Percentiles rank a stretch among this genome's conserved stretches.
These are phyloP conservation scores for Lasiosphaeris hirsuta DNA, from an alignment of 495 filamentous ascomycete genomes.

Conservation along the genomic window DNA sequence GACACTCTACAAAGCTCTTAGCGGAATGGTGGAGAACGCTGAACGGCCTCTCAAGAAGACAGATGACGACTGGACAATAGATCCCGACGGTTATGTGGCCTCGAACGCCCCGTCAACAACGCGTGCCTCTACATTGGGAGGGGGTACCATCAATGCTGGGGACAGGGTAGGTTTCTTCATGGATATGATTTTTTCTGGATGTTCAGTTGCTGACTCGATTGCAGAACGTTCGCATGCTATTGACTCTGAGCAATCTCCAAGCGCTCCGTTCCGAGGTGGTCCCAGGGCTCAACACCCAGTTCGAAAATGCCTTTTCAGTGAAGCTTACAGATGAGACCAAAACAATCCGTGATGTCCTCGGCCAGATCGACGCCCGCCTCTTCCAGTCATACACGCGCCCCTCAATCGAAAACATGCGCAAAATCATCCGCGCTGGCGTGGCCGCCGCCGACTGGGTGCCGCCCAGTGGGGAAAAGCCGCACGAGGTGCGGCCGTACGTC, in stretches of 20 bases:
- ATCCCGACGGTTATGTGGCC: slow-evolving; percentile 40
- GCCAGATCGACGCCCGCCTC: slow-evolving; percentile 81
- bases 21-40: slow-evolving; percentile 94
- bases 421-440: slow-evolving; percentile 69
- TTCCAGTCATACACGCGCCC: slow-evolving; percentile 89
- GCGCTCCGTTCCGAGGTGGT: slow-evolving; percentile 71
- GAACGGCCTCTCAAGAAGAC: slow-evolving; percentile 62
- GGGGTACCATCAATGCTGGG: slow-evolving; percentile 60
- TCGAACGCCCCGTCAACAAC: slow-evolving; percentile 19
- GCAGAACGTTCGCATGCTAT: slow-evolving; percentile 84
- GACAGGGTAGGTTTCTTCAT: slow-evolving; percentile 58
- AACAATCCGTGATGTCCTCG: slow-evolving; percentile 82
- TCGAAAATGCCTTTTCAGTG: slow-evolving; percentile 85
- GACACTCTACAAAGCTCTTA: slow-evolving; percentile 85
- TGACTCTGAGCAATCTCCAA: slow-evolving; percentile 88
- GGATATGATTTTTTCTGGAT: not conserved
- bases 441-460: slow-evolving; percentile 68
- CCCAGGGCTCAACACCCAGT: slow-evolving; percentile 76
- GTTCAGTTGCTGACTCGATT: slow-evolving; percentile 16
- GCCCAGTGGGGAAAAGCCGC: slow-evolving; percentile 54
- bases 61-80: slow-evolving; percentile 55
- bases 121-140: slow-evolving; percentile 31
- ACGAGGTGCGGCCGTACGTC: slow-evolving; percentile 78
- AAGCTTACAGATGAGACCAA: slow-evolving; percentile 88
- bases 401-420: slow-evolving; percentile 56